Conservation (phyloP, 139 green algal genomes). For the Coccomyxa sp. region DNA sequence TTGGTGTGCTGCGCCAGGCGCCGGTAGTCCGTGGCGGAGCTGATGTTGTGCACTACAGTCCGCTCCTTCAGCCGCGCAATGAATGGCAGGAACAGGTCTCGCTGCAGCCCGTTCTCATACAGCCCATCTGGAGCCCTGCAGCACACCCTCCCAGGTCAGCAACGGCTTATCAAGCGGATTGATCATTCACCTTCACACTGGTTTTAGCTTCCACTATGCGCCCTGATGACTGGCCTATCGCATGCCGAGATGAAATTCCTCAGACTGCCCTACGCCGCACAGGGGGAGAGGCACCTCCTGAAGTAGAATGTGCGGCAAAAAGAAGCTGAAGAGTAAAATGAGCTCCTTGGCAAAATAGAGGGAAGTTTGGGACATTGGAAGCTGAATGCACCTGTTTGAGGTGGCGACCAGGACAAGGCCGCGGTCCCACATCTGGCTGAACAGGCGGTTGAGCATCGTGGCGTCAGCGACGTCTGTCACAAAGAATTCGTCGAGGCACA, state of each 20-base stretch:
- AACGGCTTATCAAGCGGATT: background rate
- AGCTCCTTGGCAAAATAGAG: too few relatives aligned
- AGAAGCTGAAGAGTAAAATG: too few relatives aligned
- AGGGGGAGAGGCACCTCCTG: too few relatives aligned
- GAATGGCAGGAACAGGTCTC: conserved; percentile 94
- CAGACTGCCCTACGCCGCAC: too few relatives aligned
- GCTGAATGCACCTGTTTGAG: conserved; percentile 46
- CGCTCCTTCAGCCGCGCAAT: conserved; percentile 77
- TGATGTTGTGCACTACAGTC: conserved; percentile 79
- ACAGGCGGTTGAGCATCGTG: conserved; percentile 87
- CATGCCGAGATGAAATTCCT: too few relatives aligned
- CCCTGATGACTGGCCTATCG: too few relatives aligned
- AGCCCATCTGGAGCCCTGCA: conserved; percentile 74
- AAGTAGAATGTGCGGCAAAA: too few relatives aligned
- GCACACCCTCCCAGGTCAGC: background rate
- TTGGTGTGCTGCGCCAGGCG: conserved; percentile 59
- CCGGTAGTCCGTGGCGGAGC: conserved; percentile 80
- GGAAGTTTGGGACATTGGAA: background rate
- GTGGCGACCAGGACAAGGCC: conserved; percentile 85
- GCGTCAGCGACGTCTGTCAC: conserved; percentile 96
- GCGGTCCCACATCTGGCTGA: conserved; percentile 71
- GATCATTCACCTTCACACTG: too few relatives aligned
- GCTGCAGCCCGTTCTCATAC: conserved; percentile 93
- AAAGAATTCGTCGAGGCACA: conserved; percentile 98
- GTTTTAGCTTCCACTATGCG: too few relatives aligned